phyloP scores from a whole-genome alignment of 495 filamentous ascomycete species.

The Neurospora sp. region DNA sequence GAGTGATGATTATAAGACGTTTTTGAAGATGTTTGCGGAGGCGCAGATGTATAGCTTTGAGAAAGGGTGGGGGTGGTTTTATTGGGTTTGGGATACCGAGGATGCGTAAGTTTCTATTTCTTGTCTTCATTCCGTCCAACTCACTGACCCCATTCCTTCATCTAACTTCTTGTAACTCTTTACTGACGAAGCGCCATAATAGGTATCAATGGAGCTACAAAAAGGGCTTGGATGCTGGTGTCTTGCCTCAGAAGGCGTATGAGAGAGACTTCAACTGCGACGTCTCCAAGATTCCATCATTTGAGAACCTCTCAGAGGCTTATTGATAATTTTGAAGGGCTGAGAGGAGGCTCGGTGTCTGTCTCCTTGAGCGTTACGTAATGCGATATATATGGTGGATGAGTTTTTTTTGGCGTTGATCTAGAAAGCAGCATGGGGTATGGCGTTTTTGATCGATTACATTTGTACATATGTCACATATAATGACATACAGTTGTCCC shows the following conservation, averaged over 20 bases:
- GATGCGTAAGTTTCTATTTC: constrained; percentile 17
- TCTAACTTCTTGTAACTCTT: neutral
- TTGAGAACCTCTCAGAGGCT: constrained; percentile 54
- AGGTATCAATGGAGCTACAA: constrained; percentile 93
- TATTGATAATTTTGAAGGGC: constrained; percentile 37
- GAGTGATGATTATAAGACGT: constrained; percentile 68
- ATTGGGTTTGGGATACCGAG: constrained; percentile 73
- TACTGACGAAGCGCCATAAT: constrained; percentile 45
- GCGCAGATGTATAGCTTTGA: constrained; percentile 93
- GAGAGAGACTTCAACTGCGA: constrained; percentile 67
- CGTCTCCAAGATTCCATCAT: constrained; percentile 53
- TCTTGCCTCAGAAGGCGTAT: constrained; percentile 71
- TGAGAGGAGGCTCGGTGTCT: neutral
- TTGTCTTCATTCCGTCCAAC: neutral
- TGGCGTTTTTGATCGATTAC: neutral
- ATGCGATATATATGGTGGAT: neutral
- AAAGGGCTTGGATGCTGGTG: constrained; percentile 70
- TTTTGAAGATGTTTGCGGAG: constrained; percentile 80
- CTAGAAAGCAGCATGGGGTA: neutral
- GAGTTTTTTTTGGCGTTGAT: neutral
- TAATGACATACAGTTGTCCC: neutral
- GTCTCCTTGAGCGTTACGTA: neutral
- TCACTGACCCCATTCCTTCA: neutral
- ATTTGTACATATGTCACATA: neutral
- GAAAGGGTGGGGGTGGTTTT: constrained; percentile 91